These are phyloP conservation scores for Myxozyma sirexii DNA, from an alignment of 805 yeast species.

Conservation along the genomic window DNA sequence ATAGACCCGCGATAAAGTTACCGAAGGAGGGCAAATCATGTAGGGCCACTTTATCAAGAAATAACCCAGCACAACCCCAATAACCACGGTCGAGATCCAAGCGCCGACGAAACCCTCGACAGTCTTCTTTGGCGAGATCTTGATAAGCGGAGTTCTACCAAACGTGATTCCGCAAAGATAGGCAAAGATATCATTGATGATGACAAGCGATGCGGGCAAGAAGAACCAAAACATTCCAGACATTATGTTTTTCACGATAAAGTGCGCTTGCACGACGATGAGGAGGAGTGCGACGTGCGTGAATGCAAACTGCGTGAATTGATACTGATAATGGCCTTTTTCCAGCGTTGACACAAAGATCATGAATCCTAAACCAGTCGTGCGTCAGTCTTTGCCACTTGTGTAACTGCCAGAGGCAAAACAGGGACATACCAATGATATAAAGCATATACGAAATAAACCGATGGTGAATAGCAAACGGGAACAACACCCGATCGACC, in stretches of 20 bases:
- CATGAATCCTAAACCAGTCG: conserved; percentile 66
- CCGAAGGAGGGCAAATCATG: conserved; percentile 79
- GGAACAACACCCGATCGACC: conserved; percentile 55
- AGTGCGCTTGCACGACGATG: conserved; percentile 91
- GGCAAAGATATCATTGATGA: conserved; percentile 94
- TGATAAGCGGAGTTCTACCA: conserved; percentile 88
- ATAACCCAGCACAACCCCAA: conserved; percentile 67
- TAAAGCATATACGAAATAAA: conserved; percentile 82
- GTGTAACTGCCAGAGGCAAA: too few relatives aligned
- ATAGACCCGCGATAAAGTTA: neutral
- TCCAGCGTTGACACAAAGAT: conserved; percentile 86
- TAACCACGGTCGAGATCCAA: conserved; percentile 86
- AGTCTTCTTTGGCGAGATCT: conserved; percentile 94
- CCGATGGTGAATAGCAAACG: conserved; percentile 75
- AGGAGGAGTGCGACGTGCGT: conserved; percentile 91
- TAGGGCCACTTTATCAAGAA: conserved; percentile 67
- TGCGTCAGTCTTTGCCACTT: neutral
- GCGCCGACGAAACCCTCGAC: conserved; percentile 98
- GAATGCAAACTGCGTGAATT: conserved; percentile 88
- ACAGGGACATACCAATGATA: conserved; percentile 33
- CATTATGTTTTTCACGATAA: conserved; percentile 83
- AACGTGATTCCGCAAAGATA: conserved; percentile 95
- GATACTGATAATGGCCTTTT: conserved; percentile 86
- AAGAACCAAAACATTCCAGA: conserved; percentile 96
- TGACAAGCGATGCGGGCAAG: conserved; percentile 87